Conservation (phyloP, 1,284 basidiomycete species). For the Leccinum subrobustum region DNA sequence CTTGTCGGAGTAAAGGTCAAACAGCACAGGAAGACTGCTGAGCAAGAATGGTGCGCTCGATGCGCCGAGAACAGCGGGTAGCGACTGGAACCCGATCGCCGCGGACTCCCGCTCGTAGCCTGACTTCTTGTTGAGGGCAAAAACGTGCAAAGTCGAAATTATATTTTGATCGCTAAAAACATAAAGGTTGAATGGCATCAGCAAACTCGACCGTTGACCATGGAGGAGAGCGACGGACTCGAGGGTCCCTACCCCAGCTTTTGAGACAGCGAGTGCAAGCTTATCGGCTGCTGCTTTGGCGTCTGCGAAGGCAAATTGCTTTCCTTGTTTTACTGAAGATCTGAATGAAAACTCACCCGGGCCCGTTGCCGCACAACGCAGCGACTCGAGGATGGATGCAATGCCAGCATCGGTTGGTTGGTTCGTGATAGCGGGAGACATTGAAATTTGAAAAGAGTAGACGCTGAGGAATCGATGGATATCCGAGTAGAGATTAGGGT, state of each 20-base stretch:
- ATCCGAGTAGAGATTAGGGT: slow-evolving; percentile 21
- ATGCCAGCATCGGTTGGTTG: slow-evolving; percentile 46
- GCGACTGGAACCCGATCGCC: slow-evolving; percentile 80
- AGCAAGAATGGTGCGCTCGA: slow-evolving; percentile 84
- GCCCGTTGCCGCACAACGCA: slow-evolving; percentile 68
- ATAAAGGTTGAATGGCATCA: neutral
- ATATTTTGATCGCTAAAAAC: slow-evolving; percentile 57
- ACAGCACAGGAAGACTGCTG: slow-evolving; percentile 74
- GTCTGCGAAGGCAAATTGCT: slow-evolving; percentile 43
- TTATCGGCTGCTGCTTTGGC: slow-evolving; percentile 79
- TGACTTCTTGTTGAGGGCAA: slow-evolving; percentile 87
- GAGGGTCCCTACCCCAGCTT: slow-evolving; percentile 60
- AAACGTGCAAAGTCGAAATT: slow-evolving; percentile 64
- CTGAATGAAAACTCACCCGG: slow-evolving; percentile 50
- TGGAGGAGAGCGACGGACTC: slow-evolving; percentile 44
- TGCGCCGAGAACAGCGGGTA: slow-evolving; percentile 71
- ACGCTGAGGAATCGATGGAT: slow-evolving; percentile 11
- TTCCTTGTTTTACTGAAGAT: slow-evolving; percentile 1
- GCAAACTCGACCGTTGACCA: slow-evolving; percentile 5
- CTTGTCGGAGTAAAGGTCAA: slow-evolving; percentile 93
- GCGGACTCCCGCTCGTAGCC: slow-evolving; percentile 93
- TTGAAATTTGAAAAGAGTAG: slow-evolving; percentile 38
- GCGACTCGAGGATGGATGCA: slow-evolving; percentile 55
- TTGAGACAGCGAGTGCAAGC: slow-evolving; percentile 68
- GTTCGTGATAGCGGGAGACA: slow-evolving; percentile 58